These are phyloP conservation scores for Verticillium longisporum DNA, from an alignment of 2,329 filamentous ascomycete genomes.

Conservation along the genomic window DNA sequence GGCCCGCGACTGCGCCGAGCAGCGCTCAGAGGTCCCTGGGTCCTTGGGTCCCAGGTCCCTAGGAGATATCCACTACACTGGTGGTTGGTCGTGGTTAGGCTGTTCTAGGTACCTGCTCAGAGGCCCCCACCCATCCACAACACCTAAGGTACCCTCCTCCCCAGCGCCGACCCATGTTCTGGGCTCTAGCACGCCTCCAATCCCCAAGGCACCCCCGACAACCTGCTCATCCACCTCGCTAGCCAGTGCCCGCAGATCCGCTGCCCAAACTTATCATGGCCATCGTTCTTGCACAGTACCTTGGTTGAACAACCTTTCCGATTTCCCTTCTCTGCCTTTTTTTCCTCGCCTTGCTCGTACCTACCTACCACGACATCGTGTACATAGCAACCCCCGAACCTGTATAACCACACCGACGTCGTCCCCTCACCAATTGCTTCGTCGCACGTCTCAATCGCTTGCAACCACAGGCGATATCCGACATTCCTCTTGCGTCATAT, in stretches of 20 bases:
- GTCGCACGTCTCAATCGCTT: neutral
- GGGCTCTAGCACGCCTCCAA: neutral
- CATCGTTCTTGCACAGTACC: neutral
- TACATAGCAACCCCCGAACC: neutral
- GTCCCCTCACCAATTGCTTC: neutral
- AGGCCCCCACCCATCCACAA: too few relatives aligned
- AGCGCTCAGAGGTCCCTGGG: too few relatives aligned
- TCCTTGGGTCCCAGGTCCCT: too few relatives aligned
- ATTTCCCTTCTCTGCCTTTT: too few relatives aligned
- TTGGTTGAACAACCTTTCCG: constrained; percentile 2
- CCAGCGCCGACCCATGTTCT: neutral
- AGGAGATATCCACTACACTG: too few relatives aligned
- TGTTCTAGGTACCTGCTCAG: too few relatives aligned
- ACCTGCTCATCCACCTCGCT: neutral
- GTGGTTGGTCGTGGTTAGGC: too few relatives aligned
- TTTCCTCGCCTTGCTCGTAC: constrained; percentile 2
- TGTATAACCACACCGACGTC: neutral
- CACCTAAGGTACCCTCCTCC: too few relatives aligned
- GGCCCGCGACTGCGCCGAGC: too few relatives aligned
- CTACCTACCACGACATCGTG: neutral
- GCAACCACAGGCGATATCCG: neutral
- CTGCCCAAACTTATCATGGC: neutral
- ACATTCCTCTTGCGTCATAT: neutral
- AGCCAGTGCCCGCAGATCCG: neutral
- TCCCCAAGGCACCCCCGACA: neutral